Base-by-base conservation (phyloP, 345 rosid species). In the Geranium brycei region DNA sequence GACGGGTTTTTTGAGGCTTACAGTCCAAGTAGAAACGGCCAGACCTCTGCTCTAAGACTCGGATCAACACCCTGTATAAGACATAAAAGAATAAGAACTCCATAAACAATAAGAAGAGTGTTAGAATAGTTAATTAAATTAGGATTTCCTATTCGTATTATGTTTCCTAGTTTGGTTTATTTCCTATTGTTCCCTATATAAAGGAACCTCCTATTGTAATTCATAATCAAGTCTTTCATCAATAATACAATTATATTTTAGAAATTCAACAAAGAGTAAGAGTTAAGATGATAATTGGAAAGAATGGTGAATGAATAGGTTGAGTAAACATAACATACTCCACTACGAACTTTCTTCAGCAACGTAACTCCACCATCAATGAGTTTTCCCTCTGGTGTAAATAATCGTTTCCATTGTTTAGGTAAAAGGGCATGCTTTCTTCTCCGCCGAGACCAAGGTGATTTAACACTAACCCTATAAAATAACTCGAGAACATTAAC, bases 21-120 rank as follows among this genome's bases (percentile, higher is more conserved):
- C 98, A 89, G 77, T 81, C 93, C 98, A 68, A 89, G 95, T 63
- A 92, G 93, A 74, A 92, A 92, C 12, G 93, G 96, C 98, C 98
- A 92, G 70, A 92, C 98, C 71, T 86, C 86, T 41, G 87, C 83
- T 79, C 96, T 87, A 47, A 92, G 83, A 79, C 87, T 84, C 65
- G 95, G 91, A 80, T 89, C 88, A 66, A 87, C 81, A 68, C 98
- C 95, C 98, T 92, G 78, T 66, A 78, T 58, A 40, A 62, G 31
- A 68, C 61, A 64, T 38, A 31, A 31, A 19, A 67, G 68, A 47
- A 19, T 66, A 60, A 31, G 60, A 63, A 58, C 62, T 11, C 59
- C 0, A 63, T 41, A 65, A 60, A 75, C 18, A 31, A 53, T 3
- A 74, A 31, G 62, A 23, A 23, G 28, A n/a, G n/a, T n/a, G n/a